Conservation (phyloP, 805 yeast species). For the Ogataea glucozyma region DNA sequence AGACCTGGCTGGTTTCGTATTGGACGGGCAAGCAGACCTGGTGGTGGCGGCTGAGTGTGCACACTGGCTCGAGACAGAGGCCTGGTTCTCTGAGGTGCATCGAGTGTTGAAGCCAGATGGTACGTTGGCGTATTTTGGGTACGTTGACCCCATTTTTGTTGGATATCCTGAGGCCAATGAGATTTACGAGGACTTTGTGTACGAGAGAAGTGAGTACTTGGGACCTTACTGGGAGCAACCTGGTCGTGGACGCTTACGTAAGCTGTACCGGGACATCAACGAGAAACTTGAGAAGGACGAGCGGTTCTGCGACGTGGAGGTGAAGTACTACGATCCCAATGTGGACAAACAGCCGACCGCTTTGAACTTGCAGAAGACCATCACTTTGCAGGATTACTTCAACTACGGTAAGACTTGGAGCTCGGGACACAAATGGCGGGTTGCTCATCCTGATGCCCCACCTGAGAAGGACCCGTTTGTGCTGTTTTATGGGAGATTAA, state of each 20-base stretch:
- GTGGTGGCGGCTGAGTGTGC: conserved; percentile 80
- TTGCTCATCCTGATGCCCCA: conserved; percentile 32
- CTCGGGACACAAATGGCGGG: conserved; percentile 59
- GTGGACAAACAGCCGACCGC: conserved; percentile 22
- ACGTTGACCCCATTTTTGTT: conserved; percentile 64
- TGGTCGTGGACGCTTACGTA: conserved; percentile 60
- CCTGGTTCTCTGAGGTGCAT: conserved; percentile 33
- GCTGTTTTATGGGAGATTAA: conserved; percentile 37
- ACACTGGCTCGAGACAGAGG: conserved; percentile 66
- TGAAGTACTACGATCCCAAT: conserved; percentile 33
- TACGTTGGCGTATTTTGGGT: conserved; percentile 72
- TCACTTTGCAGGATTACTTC: conserved; percentile 47
- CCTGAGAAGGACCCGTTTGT: conserved; percentile 38
- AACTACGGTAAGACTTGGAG: conserved; percentile 71
- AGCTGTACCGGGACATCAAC: conserved; percentile 43
- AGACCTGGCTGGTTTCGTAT: conserved; percentile 20
- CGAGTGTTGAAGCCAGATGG: conserved; percentile 44
- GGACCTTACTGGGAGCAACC: conserved; percentile 88
- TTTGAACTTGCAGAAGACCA: conserved; percentile 37
- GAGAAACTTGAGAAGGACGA: conserved; percentile 40
- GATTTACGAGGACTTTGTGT: conserved; percentile 44
- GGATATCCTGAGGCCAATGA: conserved; percentile 56
- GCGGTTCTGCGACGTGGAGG: conserved; percentile 31
- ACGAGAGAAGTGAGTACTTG: conserved; percentile 44
- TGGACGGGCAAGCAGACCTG: conserved; percentile 48